These are phyloP conservation scores for Butyriboletus appendiculatus DNA, from an alignment of 1,284 basidiomycete genomes.

Conservation along the genomic window DNA sequence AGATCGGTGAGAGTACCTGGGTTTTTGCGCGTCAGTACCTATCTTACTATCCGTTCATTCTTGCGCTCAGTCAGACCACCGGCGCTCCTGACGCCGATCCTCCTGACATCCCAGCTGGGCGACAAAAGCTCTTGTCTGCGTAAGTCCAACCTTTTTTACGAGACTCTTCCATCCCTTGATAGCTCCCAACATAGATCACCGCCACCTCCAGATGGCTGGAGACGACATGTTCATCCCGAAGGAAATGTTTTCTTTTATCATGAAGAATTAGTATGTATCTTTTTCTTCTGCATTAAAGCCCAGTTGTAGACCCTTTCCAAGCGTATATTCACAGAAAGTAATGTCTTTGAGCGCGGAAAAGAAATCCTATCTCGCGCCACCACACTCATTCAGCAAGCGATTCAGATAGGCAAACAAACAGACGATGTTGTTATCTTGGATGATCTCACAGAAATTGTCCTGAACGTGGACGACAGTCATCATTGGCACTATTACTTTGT, in stretches of 20 bases:
- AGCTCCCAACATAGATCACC: conserved; percentile 2
- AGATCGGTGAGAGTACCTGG: background rate
- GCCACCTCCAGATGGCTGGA: conserved; percentile 2
- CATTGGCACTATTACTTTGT: conserved; percentile 21
- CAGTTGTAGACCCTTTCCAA: conserved; percentile 1
- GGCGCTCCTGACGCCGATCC: background rate
- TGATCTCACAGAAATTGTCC: conserved; percentile 18
- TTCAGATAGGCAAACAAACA: background rate
- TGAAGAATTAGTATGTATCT: conserved; percentile 9
- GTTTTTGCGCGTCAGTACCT: background rate
- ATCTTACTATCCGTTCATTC: background rate
- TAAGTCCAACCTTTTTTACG: background rate
- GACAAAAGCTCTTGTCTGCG: conserved; percentile 10
- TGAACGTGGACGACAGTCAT: conserved; percentile 11
- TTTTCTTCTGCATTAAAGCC: background rate
- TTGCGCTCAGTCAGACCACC: background rate
- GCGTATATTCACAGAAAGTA: conserved; percentile 18
- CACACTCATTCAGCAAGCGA: conserved; percentile 7
- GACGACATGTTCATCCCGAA: conserved; percentile 19
- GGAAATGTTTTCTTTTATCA: conserved; percentile 15
- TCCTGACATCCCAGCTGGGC: conserved; percentile 13
- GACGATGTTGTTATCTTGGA: conserved; percentile 8
- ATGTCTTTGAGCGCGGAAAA: conserved; percentile 1
- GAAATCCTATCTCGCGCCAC: background rate
- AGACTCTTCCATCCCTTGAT: background rate